Evolutionary conservation across 805 yeast genomes (phyloP), one percentile per base, ranked within the genome.

Genomic region (Lipomyces lipofer): DNA sequence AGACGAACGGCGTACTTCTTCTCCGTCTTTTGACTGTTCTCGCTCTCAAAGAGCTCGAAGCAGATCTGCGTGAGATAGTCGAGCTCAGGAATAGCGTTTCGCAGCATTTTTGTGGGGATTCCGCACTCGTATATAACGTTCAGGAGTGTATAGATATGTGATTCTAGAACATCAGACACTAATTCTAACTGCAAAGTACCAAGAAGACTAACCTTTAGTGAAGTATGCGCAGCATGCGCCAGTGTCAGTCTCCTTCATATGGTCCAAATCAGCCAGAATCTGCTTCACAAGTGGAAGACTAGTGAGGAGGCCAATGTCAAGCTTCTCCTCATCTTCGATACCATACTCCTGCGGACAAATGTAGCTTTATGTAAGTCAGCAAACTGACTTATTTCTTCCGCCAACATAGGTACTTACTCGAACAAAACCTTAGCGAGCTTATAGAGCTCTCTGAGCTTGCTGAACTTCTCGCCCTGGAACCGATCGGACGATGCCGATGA

Each of bases 331-430:
- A 66, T 90, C 96, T 61, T 91, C 89, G 64, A 94, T 94, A 60
- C 99, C 99, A 68, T 94, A 94, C 68, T 94, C 99, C 70, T 94
- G 98, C 8, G 99, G 99, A 71, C 98, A 94, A 46, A 94, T 90
- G 67, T 57, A 57, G 49, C 58, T 53, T 24, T 7, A 39, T 3
- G 4, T 8, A 13, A 8, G 25, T 21, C 27, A 32, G 13, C 47
- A 43, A 24, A 9, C n/a, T 15, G 10, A 33, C 15, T 19, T 25
- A 32, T n/a, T 33, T 9, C 24, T 25, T 15, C 10, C 19, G 24
- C 9, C 24, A 27, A 33, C 35, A 19, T 8, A 30, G n/a, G 0
- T 17, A 32, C 62, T 21, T 92, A 94, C 71, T 94, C 99, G 73
- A 94, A 94, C 59, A 94, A 73, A 5, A 94, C 96, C 69, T 94